phyloP scores from a whole-genome alignment of 2,329 filamentous ascomycete species.

The Domatiomyces catenatus region DNA sequence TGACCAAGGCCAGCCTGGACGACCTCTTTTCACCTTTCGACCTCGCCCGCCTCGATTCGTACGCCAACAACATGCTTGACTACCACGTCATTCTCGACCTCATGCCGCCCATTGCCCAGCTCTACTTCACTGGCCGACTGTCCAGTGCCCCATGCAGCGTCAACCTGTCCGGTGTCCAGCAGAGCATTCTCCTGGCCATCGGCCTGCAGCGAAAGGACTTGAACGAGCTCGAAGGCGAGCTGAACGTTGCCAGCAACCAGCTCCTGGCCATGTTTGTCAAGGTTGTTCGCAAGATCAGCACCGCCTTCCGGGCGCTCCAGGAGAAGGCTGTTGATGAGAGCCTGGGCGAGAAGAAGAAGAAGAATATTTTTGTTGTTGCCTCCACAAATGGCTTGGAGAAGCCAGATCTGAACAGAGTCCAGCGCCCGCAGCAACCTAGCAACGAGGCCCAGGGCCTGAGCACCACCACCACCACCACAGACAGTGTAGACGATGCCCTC shows the following conservation, averaged over 20 bases:
- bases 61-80: slow-evolving; percentile 92
- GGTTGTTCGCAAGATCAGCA: slow-evolving; percentile 72
- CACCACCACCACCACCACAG: slow-evolving; percentile 38
- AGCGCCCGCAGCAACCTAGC: slow-evolving; percentile 50
- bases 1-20: slow-evolving; percentile 66
- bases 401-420: slow-evolving; percentile 33
- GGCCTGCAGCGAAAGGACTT: slow-evolving; percentile 83
- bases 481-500: slow-evolving; percentile 23
- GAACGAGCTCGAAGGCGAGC: slow-evolving; percentile 62
- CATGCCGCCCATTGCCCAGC: slow-evolving; percentile 61
- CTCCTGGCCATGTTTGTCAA: slow-evolving; percentile 96
- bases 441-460: slow-evolving; percentile 46
- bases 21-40: slow-evolving; percentile 73
- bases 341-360: slow-evolving; percentile 41
- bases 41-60: slow-evolving; percentile 84
- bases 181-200: slow-evolving; percentile 73
- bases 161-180: slow-evolving; percentile 66
- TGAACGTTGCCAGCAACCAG: slow-evolving; percentile 59
- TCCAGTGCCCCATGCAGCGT: slow-evolving; percentile 37
- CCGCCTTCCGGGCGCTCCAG: slow-evolving; percentile 60
- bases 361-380: slow-evolving; percentile 32
- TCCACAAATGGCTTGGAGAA: slow-evolving; percentile 2
- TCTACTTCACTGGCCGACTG: slow-evolving; percentile 74
- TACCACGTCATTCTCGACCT: slow-evolving; percentile 95
- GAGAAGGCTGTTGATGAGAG: slow-evolving; percentile 56